A percentile compares a stretch with the other conserved stretches of the same genome.
Evolutionary conservation across 768 basidiomycete genomes (phyloP).

Genomic region (Dentipellis sp.): DNA sequence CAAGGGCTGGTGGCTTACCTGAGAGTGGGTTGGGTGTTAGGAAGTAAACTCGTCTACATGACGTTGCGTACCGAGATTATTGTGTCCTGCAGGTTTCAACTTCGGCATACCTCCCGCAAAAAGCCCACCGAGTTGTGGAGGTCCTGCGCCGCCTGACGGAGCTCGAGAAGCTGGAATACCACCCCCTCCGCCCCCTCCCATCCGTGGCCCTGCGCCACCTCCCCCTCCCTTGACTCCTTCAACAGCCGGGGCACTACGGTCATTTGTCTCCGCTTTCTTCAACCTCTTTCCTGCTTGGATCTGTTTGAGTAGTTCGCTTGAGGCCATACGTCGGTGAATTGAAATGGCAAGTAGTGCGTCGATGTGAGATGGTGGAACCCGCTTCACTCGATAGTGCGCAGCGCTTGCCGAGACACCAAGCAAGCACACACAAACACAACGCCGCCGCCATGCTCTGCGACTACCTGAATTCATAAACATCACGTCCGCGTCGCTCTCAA

Average conservation of each 20-base stretch:
- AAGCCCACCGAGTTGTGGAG: slow-evolving; percentile 75
- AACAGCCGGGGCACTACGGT: slow-evolving; percentile 62
- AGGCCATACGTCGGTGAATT: slow-evolving; percentile 42
- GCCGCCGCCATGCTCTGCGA: too few species aligned
- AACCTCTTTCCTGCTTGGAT: slow-evolving; percentile 78
- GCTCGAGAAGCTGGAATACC: slow-evolving; percentile 17
- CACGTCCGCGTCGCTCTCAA: too few species aligned
- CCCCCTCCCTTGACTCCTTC: slow-evolving; percentile 32
- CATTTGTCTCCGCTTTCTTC: slow-evolving; percentile 78
- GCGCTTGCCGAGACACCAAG: too few species aligned
- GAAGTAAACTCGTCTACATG: neutral
- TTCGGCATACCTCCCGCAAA: slow-evolving; percentile 93
- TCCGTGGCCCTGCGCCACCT: slow-evolving; percentile 16
- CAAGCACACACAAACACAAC: too few species aligned
- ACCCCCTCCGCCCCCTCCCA: slow-evolving; percentile 30
- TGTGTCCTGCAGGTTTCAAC: slow-evolving; percentile 62
- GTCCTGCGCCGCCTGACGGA: slow-evolving; percentile 30
- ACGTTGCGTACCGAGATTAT: neutral
- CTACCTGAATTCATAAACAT: too few species aligned
- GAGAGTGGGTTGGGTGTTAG: neutral
- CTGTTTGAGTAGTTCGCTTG: slow-evolving; percentile 65
- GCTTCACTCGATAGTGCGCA: too few species aligned
- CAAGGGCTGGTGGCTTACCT: slow-evolving; percentile 59
- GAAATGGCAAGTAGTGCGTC: neutral
- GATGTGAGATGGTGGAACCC: too few species aligned